phyloP scores from a whole-genome alignment of 768 basidiomycete genomes.

The Tylopilus rubrobrunneus region DNA sequence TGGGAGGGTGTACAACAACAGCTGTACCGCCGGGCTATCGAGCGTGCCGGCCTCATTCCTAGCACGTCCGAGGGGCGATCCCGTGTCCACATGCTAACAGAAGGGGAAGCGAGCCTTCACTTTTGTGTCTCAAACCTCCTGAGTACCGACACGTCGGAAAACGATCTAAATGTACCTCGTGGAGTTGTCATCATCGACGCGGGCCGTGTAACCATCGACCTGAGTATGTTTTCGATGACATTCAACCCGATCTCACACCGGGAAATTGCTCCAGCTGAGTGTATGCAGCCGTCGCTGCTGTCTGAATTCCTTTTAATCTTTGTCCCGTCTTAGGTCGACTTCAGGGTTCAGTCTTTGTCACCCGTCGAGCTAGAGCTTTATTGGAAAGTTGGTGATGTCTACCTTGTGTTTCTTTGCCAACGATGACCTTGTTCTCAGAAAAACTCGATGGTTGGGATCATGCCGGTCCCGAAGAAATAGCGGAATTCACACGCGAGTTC shows the following conservation, averaged over 20 bases:
- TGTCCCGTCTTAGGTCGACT: background rate
- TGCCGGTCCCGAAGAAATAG: too few relatives aligned
- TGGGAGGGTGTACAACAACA: too few relatives aligned
- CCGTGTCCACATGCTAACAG: conserved; percentile 16
- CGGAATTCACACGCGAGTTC: too few relatives aligned
- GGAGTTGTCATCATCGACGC: conserved; percentile 1
- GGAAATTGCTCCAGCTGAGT: too few relatives aligned
- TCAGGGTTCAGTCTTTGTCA: conserved; percentile 1
- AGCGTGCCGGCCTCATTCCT: conserved; percentile 18
- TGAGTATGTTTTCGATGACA: background rate
- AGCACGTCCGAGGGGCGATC: conserved; percentile 8
- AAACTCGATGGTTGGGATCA: conserved; percentile 3
- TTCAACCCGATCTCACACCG: background rate
- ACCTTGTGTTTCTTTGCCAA: too few relatives aligned
- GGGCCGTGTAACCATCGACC: background rate
- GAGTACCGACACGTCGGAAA: background rate
- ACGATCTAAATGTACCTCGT: background rate
- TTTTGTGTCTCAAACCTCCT: background rate
- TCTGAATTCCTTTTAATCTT: background rate
- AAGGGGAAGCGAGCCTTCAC: too few relatives aligned
- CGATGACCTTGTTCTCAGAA: background rate
- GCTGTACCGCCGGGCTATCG: conserved; percentile 13
- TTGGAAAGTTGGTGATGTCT: too few relatives aligned
- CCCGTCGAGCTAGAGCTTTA: background rate
- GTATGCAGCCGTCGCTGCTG: too few relatives aligned